phyloP scores from a whole-genome alignment of 306 rosid genomes.

The Vigna mungo region DNA sequence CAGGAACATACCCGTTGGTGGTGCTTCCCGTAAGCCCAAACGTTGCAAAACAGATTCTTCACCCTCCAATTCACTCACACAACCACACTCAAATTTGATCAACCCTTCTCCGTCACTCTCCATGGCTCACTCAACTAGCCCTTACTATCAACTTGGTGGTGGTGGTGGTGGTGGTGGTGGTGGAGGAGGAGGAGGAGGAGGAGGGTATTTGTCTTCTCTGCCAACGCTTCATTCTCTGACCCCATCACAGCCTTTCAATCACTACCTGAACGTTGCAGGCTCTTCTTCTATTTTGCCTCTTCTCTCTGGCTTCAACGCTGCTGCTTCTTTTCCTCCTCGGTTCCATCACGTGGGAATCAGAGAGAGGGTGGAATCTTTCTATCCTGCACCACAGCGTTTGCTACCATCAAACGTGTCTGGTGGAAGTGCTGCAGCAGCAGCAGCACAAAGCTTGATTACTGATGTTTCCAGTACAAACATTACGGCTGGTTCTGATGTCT shows the following conservation, averaged over 20 bases:
- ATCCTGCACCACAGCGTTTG: constrained; percentile 13
- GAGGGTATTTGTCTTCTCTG: constrained; percentile 50
- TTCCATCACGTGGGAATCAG: constrained; percentile 28
- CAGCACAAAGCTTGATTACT: constrained; percentile 39
- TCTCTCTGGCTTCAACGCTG: constrained; percentile 46
- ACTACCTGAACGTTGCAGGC: constrained; percentile 3
- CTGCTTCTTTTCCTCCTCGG: constrained; percentile 6
- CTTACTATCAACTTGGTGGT: constrained; percentile 2
- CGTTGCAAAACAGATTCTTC: constrained; percentile 39
- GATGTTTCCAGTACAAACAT: not conserved
- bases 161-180: not conserved
- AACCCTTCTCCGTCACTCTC: not conserved
- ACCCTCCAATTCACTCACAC: not conserved
- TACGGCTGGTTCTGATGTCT: constrained; percentile 21
- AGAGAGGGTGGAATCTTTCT: constrained; percentile 19
- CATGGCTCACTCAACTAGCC: not conserved
- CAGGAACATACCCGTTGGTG: constrained; percentile 66
- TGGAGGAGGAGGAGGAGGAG: not conserved
- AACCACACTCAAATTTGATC: not conserved
- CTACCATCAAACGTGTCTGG: constrained; percentile 32
- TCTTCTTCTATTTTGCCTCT: constrained; percentile 46
- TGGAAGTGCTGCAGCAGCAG: not conserved
- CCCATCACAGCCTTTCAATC: constrained; percentile 31
- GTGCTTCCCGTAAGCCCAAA: constrained; percentile 54
- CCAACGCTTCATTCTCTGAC: constrained; percentile 39